Conservation (phyloP, 805 yeast species). For the Millerozyma miso region DNA sequence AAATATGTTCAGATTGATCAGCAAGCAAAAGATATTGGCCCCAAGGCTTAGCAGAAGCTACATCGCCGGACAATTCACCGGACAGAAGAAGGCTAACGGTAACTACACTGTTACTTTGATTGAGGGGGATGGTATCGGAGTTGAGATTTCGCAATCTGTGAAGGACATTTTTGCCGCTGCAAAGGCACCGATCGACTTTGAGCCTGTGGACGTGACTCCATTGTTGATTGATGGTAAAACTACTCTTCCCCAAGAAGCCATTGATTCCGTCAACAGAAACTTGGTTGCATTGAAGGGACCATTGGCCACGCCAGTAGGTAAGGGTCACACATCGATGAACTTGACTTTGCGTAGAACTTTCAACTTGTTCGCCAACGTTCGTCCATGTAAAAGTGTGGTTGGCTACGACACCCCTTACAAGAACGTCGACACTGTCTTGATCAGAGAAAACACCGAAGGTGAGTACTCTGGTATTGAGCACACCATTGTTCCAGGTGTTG, state of each 20-base stretch:
- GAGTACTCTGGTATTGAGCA: slow-evolving; percentile 99
- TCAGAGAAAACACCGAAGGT: slow-evolving; percentile 99
- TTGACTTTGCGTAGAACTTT: slow-evolving; percentile 96
- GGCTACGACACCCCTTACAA: slow-evolving; percentile 91
- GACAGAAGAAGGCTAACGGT: slow-evolving; percentile 66
- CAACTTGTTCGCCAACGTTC: slow-evolving; percentile 92
- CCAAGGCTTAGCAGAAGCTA: slow-evolving; percentile 39
- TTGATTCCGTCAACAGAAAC: slow-evolving; percentile 87
- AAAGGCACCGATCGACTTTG: slow-evolving; percentile 94
- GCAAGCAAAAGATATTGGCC: slow-evolving; percentile 19
- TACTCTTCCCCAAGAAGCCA: slow-evolving; percentile 87
- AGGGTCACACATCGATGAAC: slow-evolving; percentile 97
- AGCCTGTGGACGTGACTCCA: slow-evolving; percentile 94
- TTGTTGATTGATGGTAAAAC: slow-evolving; percentile 87
- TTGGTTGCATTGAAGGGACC: slow-evolving; percentile 97
- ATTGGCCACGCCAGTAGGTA: slow-evolving; percentile 96
- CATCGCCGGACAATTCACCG: slow-evolving; percentile 65
- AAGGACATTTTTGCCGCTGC: slow-evolving; percentile 93
- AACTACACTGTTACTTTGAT: slow-evolving; percentile 91
- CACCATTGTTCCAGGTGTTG: slow-evolving; percentile 96
- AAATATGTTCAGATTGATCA: slow-evolving; percentile 32
- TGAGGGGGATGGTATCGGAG: slow-evolving; percentile 98
- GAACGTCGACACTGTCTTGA: slow-evolving; percentile 89
- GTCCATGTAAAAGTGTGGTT: slow-evolving; percentile 91
- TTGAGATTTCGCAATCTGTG: slow-evolving; percentile 91